Base-by-base conservation (phyloP, 2,329 filamentous ascomycete species). In the Chaetothyriales sp. region DNA sequence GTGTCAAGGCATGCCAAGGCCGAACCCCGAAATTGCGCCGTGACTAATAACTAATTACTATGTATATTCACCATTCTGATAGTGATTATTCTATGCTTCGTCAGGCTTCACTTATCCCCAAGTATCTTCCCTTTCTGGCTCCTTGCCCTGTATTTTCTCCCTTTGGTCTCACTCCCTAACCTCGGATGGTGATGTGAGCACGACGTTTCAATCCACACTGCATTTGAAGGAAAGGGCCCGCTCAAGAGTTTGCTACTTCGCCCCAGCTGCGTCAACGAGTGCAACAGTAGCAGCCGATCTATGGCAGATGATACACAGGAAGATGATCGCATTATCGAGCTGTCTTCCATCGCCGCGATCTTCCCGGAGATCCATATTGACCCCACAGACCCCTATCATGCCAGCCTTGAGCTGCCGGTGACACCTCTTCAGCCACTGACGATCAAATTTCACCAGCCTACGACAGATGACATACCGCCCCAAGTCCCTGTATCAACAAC, bases 291-390 rank as follows among this genome's bases (percentile, higher is more conserved):
- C 32, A 15, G 32, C 2, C 32, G 32, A 15, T 39, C 32, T 39
- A 39, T 39, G 32, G 32, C 32, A 39, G 44, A 45, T 45, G 19
- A 45, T 18, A 45, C 15, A 19, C 49, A 51, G 9, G 72, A 75
- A 10, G 78, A 81, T 60, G 78, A 81, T 57, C 73, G 79, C 54
- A 68, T 70, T 26, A 72, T 79, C 57, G 79, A 83, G 64, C 67
- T 82, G 46, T 72, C 70, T 8, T 73, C 78, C 20, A 72, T 83
- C 51, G 69, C 72, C 44, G 77, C 79, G 47, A 83, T 83, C 51
- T 83, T 72, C 53, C 79, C 79, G 1, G 79, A 83, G 64, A 71
- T 81, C 18, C 64, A 66, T 28, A 63, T 75, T 52, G 70, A 78
- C 49, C 60, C 70, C 7, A 58, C 60, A 7, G 61, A 68, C 32